Conservation (phyloP, 129 eudicot genomes). For the Flaveria brownii region DNA sequence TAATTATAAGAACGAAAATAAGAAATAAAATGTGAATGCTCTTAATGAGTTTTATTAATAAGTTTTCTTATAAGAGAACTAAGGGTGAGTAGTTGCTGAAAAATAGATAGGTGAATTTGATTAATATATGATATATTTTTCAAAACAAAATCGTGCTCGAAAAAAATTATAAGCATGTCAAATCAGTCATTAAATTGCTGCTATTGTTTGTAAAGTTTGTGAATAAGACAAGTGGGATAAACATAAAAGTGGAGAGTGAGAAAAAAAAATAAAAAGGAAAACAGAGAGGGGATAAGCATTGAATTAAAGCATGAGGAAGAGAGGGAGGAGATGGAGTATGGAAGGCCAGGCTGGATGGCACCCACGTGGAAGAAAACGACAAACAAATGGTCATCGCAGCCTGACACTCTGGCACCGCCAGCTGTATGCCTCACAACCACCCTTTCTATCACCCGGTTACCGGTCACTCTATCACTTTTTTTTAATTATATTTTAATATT, state of each 20-base stretch:
- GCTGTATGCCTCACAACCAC: not conserved
- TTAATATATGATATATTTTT: too few species aligned
- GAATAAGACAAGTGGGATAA: not conserved
- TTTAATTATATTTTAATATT: too few species aligned
- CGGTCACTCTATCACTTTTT: not conserved
- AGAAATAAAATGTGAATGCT: too few species aligned
- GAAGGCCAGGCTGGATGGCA: slow-evolving; percentile 33
- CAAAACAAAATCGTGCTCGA: too few species aligned
- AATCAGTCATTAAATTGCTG: too few species aligned
- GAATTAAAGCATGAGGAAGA: too few species aligned
- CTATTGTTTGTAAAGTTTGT: not conserved
- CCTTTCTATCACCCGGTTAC: slow-evolving; percentile 1
- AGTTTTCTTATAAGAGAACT: too few species aligned
- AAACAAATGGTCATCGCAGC: slow-evolving; percentile 12
- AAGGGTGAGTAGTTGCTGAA: too few species aligned
- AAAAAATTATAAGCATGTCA: too few species aligned
- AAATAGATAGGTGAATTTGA: too few species aligned
- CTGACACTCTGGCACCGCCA: slow-evolving; percentile 18
- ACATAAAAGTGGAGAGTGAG: not conserved
- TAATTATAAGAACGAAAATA: too few species aligned
- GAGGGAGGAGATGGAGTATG: slow-evolving; percentile 16
- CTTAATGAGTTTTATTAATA: too few species aligned
- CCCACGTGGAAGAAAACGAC: slow-evolving; percentile 28
- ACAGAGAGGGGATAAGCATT: not conserved
- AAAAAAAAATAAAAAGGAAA: not conserved